Evolutionary conservation across 2,329 filamentous ascomycete genomes (phyloP), one percentile per base, ranked within the genome.

Genomic region (Cercospora nicotianae): DNA sequence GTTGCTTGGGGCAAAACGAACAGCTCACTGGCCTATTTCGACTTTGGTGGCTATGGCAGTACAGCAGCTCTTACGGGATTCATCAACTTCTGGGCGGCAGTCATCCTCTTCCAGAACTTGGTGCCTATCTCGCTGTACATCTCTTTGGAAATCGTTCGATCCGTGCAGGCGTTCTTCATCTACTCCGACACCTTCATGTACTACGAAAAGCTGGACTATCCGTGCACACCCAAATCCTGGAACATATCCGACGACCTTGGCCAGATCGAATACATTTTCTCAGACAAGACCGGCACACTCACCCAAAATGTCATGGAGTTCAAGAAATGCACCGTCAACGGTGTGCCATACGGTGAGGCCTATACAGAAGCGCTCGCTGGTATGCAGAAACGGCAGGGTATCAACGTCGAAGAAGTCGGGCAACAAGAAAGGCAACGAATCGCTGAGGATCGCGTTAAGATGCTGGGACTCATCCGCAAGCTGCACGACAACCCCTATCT

Each of bases 251-350:
- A 99, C 77, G 96, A 99, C 75, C 85, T 99, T 58, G 95, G 95
- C 12, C 95, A 99, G 81, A 97, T 99, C 70, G 95, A 98, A 80
- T 99, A 98, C 83, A 97, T 99, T 73, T 99, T 99, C 80, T 97
- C 92, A 0, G 92, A 96, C 84, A 96, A 96, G 81, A 96, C 92
- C 0, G 92, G 92, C 67, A 96, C 92, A 2, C 82, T 96, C 71
- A 96, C 92, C 0, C 92, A 96, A 76, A 96, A 96, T 78, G 91
- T 96, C 63, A 96, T 96, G 95, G 96, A 99, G 79, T 99, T 98
- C 87, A 99, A 98, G 80, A 99, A 99, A 80, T 93, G 91, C 65
- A 96, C 94, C 0, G 90, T 99, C 80, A 98, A 98, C 75, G 94
- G 94, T n/a, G 87, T 95, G 68, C 89, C 94, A 0, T 99, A 99